Evolutionary conservation across 1,284 basidiomycete species (phyloP), one percentile per base, ranked within the genome.

Genomic region (Kwoniella shivajii): DNA sequence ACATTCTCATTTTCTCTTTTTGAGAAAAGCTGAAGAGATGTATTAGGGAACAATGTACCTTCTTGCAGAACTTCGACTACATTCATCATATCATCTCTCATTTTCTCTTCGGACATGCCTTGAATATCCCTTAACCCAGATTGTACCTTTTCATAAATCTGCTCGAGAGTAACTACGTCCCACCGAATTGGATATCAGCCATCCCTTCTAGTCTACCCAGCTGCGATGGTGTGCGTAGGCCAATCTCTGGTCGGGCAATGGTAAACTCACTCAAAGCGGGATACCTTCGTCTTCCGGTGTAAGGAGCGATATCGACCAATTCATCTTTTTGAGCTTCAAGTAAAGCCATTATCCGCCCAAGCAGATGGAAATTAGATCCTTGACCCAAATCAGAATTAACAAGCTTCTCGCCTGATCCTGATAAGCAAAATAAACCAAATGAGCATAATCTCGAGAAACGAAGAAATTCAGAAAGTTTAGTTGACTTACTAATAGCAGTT

Each of bases 271-370:
- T 24, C 27, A 71, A 47, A 46, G 64, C 59, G 3, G 67, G 61
- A 24, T 60, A 53, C 22, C 45, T 50, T 18, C 53, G 41, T 18
- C 51, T 49, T 20, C 59, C 58, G 10, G 56, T 50, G 36, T 58
- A 68, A 4, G 45, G 53, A 33, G 52, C 24, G 22, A 65, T 46
- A 31, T 64, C 63, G 3, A 52, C 16, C 37, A 70, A 33, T 34
- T 70, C 66, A 16, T 59, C 56, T 27, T 52, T 34, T 42, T 70
- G 68, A 16, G 68, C 63, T 38, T 67, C 60, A 3, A 70, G 49
- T 1, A 69, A 46, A 10, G 27, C 26, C 3, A 60, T 48, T 6
- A 66, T 48, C 33, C 52, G 31, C 24, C 18, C 34, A 16, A 52
- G 10, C 13, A 45, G 16, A 22, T 42, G 45, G 14, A 24, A 18